These are phyloP conservation scores for Arxiozyma telluris DNA, from an alignment of 1,139 yeast species.

Conservation along the genomic window DNA sequence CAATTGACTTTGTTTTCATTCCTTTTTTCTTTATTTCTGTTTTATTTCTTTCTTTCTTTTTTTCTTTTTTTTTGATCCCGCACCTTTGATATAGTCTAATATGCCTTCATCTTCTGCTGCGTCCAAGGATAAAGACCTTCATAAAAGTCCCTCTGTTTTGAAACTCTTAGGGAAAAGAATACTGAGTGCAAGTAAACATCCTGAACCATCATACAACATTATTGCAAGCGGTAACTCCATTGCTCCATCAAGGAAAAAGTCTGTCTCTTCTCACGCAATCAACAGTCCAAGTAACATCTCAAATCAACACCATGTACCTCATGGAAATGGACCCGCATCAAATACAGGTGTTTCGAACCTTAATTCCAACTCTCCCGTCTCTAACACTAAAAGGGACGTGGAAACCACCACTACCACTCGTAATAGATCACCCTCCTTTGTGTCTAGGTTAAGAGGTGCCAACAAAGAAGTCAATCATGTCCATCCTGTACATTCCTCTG, in stretches of 20 bases:
- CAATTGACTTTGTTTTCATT: no score
- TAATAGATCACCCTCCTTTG: conserved; percentile 8
- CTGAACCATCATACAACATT: conserved; percentile 1
- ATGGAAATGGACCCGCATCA: neutral
- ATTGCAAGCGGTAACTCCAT: conserved; percentile 6
- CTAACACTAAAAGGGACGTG: neutral
- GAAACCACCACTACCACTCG: neutral
- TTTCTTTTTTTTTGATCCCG: no score
- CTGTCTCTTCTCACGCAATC: conserved; percentile 2
- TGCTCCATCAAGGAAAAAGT: conserved; percentile 8
- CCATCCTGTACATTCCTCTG: conserved; percentile 15
- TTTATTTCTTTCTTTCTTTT: no score
- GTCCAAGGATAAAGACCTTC: conserved; percentile 2
- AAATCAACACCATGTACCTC: neutral
- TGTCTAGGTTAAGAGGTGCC: conserved; percentile 3
- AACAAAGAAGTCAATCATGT: conserved; percentile 1
- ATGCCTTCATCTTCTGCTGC: neutral
- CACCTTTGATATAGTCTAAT: no score
- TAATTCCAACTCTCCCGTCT: neutral
- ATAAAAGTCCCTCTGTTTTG: conserved; percentile 11
- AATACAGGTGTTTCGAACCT: neutral
- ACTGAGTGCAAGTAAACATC: conserved; percentile 11
- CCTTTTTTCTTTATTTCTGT: no score
- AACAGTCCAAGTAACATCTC: neutral
- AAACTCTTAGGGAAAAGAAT: conserved; percentile 19